Conservation (phyloP, 2,329 filamentous ascomycete species). For the Aspergillus fijiensis region DNA sequence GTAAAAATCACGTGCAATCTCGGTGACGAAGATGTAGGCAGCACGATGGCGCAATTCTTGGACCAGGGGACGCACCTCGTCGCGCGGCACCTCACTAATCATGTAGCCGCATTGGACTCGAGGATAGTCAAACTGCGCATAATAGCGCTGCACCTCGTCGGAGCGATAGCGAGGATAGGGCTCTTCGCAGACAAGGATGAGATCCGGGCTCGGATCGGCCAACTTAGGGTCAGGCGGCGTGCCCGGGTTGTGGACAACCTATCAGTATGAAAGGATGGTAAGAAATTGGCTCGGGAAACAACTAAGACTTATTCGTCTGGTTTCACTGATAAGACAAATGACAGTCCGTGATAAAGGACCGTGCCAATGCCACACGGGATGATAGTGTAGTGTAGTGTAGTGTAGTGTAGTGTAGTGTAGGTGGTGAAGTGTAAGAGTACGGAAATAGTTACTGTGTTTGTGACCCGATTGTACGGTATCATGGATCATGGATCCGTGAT, state of each 20-base stretch:
- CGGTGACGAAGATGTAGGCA: constrained; percentile 18
- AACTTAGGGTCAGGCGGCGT: constrained; percentile 14
- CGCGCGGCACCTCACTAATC: constrained; percentile 16
- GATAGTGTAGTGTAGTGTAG: no score
- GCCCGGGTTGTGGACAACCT: constrained; percentile 21
- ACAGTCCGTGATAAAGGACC: neutral
- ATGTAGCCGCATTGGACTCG: constrained; percentile 15
- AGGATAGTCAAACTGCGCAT: constrained; percentile 8
- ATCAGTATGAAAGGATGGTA: neutral
- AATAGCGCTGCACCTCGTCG: constrained; percentile 16
- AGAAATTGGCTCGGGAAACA: neutral
- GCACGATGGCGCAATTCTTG: constrained; percentile 14
- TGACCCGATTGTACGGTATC: neutral
- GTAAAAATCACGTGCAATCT: constrained; percentile 18
- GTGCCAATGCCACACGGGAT: neutral
- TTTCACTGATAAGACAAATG: neutral
- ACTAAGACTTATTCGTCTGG: constrained; percentile 1
- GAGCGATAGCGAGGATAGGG: constrained; percentile 13
- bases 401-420: no score
- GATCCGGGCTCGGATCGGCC: constrained; percentile 9
- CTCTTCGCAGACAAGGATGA: constrained; percentile 19
- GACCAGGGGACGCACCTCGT: constrained; percentile 16
- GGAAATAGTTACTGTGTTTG: neutral
- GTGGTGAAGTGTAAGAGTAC: no score
- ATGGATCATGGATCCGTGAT: neutral